These are phyloP conservation scores for Bromus sterilis DNA, from an alignment of 176 grass and related monocot species.

Conservation along the genomic window DNA sequence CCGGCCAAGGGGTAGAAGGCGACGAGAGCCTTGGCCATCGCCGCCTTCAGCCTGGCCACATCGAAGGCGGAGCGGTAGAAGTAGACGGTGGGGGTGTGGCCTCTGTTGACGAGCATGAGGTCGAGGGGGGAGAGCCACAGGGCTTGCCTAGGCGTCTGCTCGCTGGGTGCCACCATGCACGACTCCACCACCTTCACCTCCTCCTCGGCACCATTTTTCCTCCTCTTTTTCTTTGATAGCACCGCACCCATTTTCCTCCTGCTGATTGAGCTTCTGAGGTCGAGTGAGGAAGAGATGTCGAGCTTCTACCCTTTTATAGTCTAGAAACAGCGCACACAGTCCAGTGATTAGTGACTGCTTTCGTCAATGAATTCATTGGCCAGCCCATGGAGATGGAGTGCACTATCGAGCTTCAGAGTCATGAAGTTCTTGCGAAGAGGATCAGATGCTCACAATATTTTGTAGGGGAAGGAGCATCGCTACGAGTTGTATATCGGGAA, in stretches of 20 bases:
- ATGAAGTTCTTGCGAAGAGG: neutral
- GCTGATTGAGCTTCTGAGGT: neutral
- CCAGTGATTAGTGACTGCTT: neutral
- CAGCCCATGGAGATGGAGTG: too few species aligned
- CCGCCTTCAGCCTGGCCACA: conserved; percentile 12
- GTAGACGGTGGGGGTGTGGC: conserved; percentile 36
- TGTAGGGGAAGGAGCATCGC: too few species aligned
- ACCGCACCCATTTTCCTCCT: neutral
- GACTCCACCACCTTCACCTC: conserved; percentile 30
- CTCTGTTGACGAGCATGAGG: neutral
- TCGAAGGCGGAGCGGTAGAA: conserved; percentile 20
- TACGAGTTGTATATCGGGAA: too few species aligned
- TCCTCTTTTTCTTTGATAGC: neutral
- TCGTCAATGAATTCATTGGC: too few species aligned
- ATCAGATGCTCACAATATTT: neutral
- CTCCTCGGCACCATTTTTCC: neutral
- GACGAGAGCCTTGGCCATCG: conserved; percentile 35
- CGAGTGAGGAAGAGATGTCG: neutral
- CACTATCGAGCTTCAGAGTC: neutral
- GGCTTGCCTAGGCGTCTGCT: conserved; percentile 21
- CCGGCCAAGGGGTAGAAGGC: conserved; percentile 43
- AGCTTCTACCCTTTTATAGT: neutral
- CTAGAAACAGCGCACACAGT: neutral
- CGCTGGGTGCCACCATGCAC: conserved; percentile 5
- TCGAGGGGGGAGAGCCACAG: conserved; percentile 49